Evolutionary conservation across 805 yeast genomes (phyloP).

Genomic region (Ogataea corticis): DNA sequence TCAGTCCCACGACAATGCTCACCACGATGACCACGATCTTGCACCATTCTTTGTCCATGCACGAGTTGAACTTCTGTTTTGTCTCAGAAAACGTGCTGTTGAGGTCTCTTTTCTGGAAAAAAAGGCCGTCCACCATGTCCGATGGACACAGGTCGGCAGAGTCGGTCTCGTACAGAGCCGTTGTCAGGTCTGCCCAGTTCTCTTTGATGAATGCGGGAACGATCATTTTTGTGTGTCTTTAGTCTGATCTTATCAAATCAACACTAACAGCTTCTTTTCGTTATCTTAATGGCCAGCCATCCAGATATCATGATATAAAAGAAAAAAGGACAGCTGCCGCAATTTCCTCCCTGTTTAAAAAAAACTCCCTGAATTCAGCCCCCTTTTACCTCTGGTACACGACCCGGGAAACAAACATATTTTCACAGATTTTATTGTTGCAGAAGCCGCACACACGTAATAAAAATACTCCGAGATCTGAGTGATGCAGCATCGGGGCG

Average conservation of each 20-base stretch:
- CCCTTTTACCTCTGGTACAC: conserved; percentile 13
- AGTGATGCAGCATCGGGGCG: not conserved
- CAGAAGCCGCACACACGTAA: not conserved
- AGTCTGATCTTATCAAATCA: not conserved
- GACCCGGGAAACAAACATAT: conserved; percentile 4
- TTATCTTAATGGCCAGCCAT: not conserved
- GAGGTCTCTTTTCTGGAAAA: conserved; percentile 19
- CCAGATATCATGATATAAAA: not conserved
- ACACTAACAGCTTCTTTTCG: not conserved
- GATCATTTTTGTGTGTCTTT: conserved; percentile 9
- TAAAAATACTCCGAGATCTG: not conserved
- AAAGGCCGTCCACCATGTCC: conserved; percentile 13
- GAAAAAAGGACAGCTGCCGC: conserved; percentile 2
- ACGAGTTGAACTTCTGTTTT: conserved; percentile 59
- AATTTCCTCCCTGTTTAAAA: not conserved
- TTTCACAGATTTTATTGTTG: not conserved
- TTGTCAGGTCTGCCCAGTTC: conserved; percentile 16
- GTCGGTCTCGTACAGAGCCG: conserved; percentile 2
- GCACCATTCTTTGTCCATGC: conserved; percentile 77
- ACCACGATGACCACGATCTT: conserved; percentile 77
- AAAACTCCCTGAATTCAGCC: conserved; percentile 9
- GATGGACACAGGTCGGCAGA: conserved; percentile 24
- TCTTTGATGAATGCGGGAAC: conserved; percentile 24
- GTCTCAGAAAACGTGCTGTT: conserved; percentile 8
- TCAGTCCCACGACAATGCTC: conserved; percentile 55